Evolutionary conservation across 163 green algal species (phyloP).

Genomic region (Trebouxiophyceae sp.): DNA sequence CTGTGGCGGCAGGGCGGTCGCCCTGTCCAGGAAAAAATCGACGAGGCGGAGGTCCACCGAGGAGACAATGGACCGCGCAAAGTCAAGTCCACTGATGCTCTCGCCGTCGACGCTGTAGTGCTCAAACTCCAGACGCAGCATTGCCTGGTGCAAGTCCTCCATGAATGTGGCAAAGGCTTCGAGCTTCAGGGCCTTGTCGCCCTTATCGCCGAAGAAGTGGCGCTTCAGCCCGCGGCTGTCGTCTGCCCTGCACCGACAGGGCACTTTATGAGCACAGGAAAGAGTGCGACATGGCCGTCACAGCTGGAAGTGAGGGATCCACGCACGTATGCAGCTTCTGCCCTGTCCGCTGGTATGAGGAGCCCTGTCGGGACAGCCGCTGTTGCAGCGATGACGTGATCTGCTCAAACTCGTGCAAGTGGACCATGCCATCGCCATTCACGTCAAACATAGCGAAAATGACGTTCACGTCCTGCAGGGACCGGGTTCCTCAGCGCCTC

Average conservation of each 20-base stretch:
- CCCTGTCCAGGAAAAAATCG: conserved; percentile 53
- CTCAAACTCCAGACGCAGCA: conserved; percentile 64
- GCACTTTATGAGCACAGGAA: no score
- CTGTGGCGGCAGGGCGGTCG: conserved; percentile 13
- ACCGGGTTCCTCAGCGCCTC: no score
- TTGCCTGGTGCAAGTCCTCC: conserved; percentile 46
- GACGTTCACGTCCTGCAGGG: conserved; percentile 36
- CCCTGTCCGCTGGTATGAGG: no score
- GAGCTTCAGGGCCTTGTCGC: conserved; percentile 38
- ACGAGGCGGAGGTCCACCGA: conserved; percentile 34
- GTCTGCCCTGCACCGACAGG: conserved; percentile 18
- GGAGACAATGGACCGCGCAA: conserved; percentile 52
- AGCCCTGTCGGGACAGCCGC: background rate
- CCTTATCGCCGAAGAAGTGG: conserved; percentile 56
- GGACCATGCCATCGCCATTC: conserved; percentile 32
- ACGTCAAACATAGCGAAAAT: conserved; percentile 61
- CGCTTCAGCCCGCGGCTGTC: conserved; percentile 29
- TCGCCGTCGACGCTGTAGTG: conserved; percentile 27
- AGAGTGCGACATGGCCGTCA: no score
- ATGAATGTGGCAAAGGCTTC: conserved; percentile 54
- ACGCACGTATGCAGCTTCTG: no score
- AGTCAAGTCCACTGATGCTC: conserved; percentile 38
- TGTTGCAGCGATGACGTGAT: conserved; percentile 6
- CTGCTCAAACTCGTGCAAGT: conserved; percentile 14
- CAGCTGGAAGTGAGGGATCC: no score